A percentile compares a stretch with the other conserved stretches of the same genome.
These are phyloP conservation scores for Nakazawaea ernobii DNA, from an alignment of 805 yeast species.

Conservation along the genomic window DNA sequence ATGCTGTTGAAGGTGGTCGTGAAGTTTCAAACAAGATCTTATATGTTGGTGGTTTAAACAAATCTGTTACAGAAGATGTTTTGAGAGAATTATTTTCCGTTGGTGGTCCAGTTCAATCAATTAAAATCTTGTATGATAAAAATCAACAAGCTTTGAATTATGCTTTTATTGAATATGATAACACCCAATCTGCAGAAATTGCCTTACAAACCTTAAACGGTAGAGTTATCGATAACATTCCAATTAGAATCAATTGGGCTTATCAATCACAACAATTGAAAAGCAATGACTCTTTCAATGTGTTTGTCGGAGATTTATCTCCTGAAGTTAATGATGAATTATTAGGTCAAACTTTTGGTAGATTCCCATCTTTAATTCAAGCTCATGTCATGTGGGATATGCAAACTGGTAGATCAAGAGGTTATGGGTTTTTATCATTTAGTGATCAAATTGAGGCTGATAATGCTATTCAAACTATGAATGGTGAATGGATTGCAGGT, in stretches of 20 bases:
- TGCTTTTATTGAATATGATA: conserved; percentile 75
- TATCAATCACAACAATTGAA: conserved; percentile 71
- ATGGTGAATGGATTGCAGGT: conserved; percentile 67
- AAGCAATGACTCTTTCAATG: conserved; percentile 48
- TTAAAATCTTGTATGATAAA: conserved; percentile 73
- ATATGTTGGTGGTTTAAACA: conserved; percentile 72
- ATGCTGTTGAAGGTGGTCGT: conserved; percentile 76
- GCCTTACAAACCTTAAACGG: conserved; percentile 63
- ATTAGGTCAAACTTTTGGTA: conserved; percentile 49
- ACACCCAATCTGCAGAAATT: conserved; percentile 49
- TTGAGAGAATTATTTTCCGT: conserved; percentile 57
- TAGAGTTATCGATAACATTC: conserved; percentile 44
- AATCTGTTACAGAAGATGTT: conserved; percentile 56
- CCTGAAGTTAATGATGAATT: conserved; percentile 78
- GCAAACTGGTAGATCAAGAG: conserved; percentile 89
- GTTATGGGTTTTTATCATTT: conserved; percentile 87
- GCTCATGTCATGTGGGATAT: conserved; percentile 98
- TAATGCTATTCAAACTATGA: conserved; percentile 63
- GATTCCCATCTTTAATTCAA: conserved; percentile 58
- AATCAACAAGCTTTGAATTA: conserved; percentile 70
- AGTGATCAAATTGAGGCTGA: conserved; percentile 64
- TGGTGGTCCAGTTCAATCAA: conserved; percentile 55
- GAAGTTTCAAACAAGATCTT: conserved; percentile 67
- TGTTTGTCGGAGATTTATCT: conserved; percentile 84
- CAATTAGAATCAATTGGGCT: conserved; percentile 74